Conservation (phyloP, 2,329 filamentous ascomycete species). For the Tolypocladium endophyticum region DNA sequence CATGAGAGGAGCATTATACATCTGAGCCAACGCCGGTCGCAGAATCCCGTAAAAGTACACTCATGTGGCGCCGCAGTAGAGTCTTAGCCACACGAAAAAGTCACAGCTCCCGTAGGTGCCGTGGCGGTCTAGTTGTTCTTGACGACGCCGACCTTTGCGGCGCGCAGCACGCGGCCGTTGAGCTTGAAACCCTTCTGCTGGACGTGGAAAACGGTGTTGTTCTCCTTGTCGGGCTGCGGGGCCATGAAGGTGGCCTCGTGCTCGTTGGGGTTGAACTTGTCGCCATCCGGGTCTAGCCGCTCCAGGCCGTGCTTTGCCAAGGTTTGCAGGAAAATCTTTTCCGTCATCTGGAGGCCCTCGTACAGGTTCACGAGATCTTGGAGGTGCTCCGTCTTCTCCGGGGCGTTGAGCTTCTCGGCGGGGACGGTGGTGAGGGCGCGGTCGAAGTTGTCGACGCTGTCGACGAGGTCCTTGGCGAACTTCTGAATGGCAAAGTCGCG, state of each 20-base stretch:
- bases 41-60: constrained; percentile 6
- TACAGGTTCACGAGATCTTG: constrained; percentile 73
- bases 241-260: constrained; percentile 97
- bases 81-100: not conserved
- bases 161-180: constrained; percentile 80
- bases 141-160: constrained; percentile 92
- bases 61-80: not conserved
- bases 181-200: constrained; percentile 95
- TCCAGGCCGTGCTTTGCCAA: constrained; percentile 91
- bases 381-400: constrained; percentile 39
- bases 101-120: not conserved
- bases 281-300: constrained; percentile 70
- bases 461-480: constrained; percentile 90
- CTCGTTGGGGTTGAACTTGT: constrained; percentile 92
- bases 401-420: constrained; percentile 54
- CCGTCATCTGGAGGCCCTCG: constrained; percentile 91
- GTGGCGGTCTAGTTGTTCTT: constrained; percentile 54
- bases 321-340: constrained; percentile 75
- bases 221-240: constrained; percentile 75
- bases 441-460: constrained; percentile 95
- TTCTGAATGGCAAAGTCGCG: constrained; percentile 91
- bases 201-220: constrained; percentile 81
- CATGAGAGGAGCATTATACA: constrained; percentile 38
- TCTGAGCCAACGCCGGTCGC: constrained; percentile 23
- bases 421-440: constrained; percentile 77